Conservation (phyloP, 78 protist species). For the Speleostelium caveatum region DNA sequence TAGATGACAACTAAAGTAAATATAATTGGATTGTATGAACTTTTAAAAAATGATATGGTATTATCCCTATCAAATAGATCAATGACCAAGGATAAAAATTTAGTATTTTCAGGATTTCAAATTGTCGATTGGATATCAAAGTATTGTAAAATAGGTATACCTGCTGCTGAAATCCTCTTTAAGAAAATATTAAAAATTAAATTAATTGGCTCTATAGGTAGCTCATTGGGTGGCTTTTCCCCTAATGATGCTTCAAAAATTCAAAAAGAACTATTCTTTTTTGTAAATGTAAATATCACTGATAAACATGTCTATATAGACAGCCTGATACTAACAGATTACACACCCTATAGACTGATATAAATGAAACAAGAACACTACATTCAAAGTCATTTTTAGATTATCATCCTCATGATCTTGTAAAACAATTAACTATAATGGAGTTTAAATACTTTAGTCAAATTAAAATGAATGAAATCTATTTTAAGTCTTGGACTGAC, state of each 20-base stretch:
- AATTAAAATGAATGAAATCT: slow-evolving; percentile 27
- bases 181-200: slow-evolving; percentile 18
- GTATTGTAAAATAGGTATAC: slow-evolving; percentile 15
- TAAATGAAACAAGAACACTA: background rate
- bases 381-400: slow-evolving; percentile 68
- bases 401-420: slow-evolving; percentile 60
- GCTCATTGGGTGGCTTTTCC: background rate
- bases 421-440: slow-evolving; percentile 45
- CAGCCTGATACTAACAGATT: too few species aligned
- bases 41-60: too few species aligned
- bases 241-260: background rate
- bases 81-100: background rate
- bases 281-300: slow-evolving; percentile 55
- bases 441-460: slow-evolving; percentile 46
- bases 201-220: slow-evolving; percentile 25
- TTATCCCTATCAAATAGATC: too few species aligned
- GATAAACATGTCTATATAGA: background rate
- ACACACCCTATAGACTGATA: background rate
- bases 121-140: slow-evolving; percentile 46
- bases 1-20: too few species aligned
- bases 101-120: slow-evolving; percentile 5
- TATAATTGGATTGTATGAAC: too few species aligned
- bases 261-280: slow-evolving; percentile 30
- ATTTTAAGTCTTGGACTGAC: slow-evolving; percentile 53
- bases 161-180: slow-evolving; percentile 21